Percentiles rank a stretch among this genome's conserved stretches.
Conservation (phyloP, 257 asterid species). For the Ligustrum vulgare region DNA sequence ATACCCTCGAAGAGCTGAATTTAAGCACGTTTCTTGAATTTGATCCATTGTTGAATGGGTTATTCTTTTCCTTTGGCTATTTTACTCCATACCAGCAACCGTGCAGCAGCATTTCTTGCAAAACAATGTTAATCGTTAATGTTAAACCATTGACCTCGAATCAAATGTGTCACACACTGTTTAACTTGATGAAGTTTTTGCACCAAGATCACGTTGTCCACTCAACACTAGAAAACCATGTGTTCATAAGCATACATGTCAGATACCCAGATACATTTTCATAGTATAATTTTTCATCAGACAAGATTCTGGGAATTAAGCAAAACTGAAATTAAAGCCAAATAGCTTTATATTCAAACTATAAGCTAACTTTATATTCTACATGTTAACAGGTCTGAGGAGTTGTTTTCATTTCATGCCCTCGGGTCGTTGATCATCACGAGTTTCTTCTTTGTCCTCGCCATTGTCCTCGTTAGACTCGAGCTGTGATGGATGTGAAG, state of each 20-base stretch:
- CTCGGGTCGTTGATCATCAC: constrained; percentile 20
- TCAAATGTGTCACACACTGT: background rate
- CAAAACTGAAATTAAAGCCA: background rate
- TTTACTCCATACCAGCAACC: constrained; percentile 55
- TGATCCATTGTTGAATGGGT: no score
- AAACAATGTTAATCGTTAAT: background rate
- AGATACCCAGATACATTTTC: background rate
- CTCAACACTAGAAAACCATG: background rate
- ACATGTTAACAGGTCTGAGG: background rate
- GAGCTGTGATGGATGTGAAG: constrained; percentile 43
- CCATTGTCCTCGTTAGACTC: constrained; percentile 25
- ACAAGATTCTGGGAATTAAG: background rate
- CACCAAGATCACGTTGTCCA: background rate
- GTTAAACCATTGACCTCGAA: background rate
- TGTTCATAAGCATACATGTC: background rate
- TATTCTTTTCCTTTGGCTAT: background rate
- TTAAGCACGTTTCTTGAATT: no score
- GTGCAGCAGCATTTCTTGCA: constrained; percentile 81
- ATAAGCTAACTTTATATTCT: background rate
- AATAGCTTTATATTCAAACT: background rate
- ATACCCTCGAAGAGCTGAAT: no score
- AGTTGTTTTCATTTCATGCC: background rate
- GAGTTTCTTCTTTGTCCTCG: constrained; percentile 23
- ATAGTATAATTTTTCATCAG: background rate
- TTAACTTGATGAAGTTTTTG: background rate